phyloP scores from a whole-genome alignment of 768 basidiomycete species.

The Plicaturopsis crispa region DNA sequence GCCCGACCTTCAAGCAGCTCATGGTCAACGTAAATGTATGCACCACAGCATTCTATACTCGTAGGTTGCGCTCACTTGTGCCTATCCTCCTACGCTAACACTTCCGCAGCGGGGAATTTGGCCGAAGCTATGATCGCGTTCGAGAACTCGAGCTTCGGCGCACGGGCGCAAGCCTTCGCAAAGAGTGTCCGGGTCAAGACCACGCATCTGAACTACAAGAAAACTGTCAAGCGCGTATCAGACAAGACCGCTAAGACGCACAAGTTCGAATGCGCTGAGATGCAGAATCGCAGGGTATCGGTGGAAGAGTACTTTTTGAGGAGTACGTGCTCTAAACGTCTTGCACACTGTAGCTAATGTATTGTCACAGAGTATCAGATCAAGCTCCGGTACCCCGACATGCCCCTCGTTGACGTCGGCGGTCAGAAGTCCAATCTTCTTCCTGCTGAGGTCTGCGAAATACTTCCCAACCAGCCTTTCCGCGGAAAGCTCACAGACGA shows the following conservation, averaged over 20 bases:
- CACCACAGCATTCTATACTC: slow-evolving; percentile 38
- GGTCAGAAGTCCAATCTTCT: slow-evolving; percentile 32
- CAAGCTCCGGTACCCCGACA: slow-evolving; percentile 25
- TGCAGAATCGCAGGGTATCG: slow-evolving; percentile 25
- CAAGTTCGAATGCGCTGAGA: slow-evolving; percentile 31
- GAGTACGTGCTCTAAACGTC: slow-evolving; percentile 25
- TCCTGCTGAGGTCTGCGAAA: slow-evolving; percentile 42
- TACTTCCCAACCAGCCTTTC: slow-evolving; percentile 32
- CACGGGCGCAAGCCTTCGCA: slow-evolving; percentile 52
- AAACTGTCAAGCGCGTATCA: slow-evolving; percentile 55
- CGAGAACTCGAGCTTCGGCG: slow-evolving; percentile 45
- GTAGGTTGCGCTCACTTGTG: background rate
- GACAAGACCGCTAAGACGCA: slow-evolving; percentile 30
- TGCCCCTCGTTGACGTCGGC: slow-evolving; percentile 43
- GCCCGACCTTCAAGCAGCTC: slow-evolving; percentile 32
- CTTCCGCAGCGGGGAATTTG: slow-evolving; percentile 31
- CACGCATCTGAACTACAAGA: slow-evolving; percentile 66
- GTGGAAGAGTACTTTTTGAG: slow-evolving; percentile 40
- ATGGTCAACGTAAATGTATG: slow-evolving; percentile 50
- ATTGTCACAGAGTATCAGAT: slow-evolving; percentile 33
- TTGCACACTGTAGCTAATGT: background rate
- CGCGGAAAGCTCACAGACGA: slow-evolving; percentile 47
- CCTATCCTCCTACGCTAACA: slow-evolving; percentile 1
- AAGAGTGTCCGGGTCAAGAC: slow-evolving; percentile 61
- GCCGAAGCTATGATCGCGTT: slow-evolving; percentile 35